Conservation (phyloP, 2,329 filamentous ascomycete genomes). For the Lachnellula cervina region DNA sequence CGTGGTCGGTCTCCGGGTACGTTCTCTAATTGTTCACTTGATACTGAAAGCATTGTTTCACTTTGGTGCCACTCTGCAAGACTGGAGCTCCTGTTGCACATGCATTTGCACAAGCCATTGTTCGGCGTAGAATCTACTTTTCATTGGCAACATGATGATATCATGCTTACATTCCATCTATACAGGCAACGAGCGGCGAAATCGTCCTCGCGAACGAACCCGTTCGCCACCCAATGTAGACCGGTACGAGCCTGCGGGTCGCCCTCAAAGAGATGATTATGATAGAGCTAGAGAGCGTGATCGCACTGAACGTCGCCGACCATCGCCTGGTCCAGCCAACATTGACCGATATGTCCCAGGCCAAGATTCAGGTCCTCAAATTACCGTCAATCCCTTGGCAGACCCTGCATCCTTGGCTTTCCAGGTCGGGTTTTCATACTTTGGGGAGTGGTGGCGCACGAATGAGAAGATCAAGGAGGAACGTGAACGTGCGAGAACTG, state of each 20-base stretch:
- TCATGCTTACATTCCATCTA: slow-evolving; percentile 22
- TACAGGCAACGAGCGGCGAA: slow-evolving; percentile 50
- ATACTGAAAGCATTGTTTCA: slow-evolving; percentile 1
- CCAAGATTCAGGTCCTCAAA: slow-evolving; percentile 50
- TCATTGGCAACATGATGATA: not conserved
- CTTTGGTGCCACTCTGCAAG: slow-evolving; percentile 3
- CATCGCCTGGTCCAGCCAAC: slow-evolving; percentile 57
- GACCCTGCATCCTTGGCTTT: slow-evolving; percentile 71
- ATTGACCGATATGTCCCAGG: slow-evolving; percentile 85
- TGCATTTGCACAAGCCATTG: not conserved
- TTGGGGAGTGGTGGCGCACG: slow-evolving; percentile 79
- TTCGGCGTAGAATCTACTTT: not conserved
- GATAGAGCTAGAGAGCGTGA: slow-evolving; percentile 37
- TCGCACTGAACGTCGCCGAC: slow-evolving; percentile 58
- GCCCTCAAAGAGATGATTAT: slow-evolving; percentile 62
- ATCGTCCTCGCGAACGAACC: slow-evolving; percentile 55
- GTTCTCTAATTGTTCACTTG: slow-evolving; percentile 31
- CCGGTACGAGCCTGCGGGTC: slow-evolving; percentile 67
- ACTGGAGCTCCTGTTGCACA: not conserved
- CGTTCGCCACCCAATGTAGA: slow-evolving; percentile 68
- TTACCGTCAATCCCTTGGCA: slow-evolving; percentile 60
- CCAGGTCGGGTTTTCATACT: slow-evolving; percentile 81
- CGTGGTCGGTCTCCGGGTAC: slow-evolving; percentile 67
- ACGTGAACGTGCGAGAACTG: slow-evolving; percentile 65
- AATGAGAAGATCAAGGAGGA: slow-evolving; percentile 81